A percentile compares a stretch with the other conserved stretches of the same genome.
These are phyloP conservation scores for Alternaria incomplexa DNA, from an alignment of 2,329 filamentous ascomycete species.

Conservation along the genomic window DNA sequence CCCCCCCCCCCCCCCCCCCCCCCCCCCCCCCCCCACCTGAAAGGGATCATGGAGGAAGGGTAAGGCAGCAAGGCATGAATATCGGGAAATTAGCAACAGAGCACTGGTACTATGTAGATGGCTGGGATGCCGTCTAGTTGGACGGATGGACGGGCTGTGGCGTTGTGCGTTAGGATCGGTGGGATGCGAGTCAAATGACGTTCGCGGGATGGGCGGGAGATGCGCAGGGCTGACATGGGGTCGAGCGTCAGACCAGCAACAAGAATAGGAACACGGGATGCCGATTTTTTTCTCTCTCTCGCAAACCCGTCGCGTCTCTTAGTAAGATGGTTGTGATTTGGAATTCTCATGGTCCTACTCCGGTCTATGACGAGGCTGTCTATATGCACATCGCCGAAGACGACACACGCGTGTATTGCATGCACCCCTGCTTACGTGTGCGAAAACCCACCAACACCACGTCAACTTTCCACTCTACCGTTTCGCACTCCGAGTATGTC, in stretches of 20 bases:
- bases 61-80: neutral
- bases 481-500: neutral
- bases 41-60: neutral
- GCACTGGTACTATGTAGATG: neutral
- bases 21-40: too few relatives aligned
- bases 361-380: neutral
- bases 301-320: neutral
- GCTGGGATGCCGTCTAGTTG: neutral
- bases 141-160: neutral
- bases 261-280: neutral
- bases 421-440: neutral
- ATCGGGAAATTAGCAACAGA: neutral
- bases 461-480: neutral
- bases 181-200: slow-evolving; percentile 2
- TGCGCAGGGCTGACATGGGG: slow-evolving; percentile 2
- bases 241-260: neutral
- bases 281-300: neutral
- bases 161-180: neutral
- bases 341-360: neutral
- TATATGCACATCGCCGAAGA: neutral
- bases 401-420: neutral
- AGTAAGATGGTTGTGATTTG: neutral
- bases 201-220: slow-evolving; percentile 3
- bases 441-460: neutral
- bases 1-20: too few relatives aligned